phyloP scores from a whole-genome alignment of 768 basidiomycete genomes.

The Mycena venus region DNA sequence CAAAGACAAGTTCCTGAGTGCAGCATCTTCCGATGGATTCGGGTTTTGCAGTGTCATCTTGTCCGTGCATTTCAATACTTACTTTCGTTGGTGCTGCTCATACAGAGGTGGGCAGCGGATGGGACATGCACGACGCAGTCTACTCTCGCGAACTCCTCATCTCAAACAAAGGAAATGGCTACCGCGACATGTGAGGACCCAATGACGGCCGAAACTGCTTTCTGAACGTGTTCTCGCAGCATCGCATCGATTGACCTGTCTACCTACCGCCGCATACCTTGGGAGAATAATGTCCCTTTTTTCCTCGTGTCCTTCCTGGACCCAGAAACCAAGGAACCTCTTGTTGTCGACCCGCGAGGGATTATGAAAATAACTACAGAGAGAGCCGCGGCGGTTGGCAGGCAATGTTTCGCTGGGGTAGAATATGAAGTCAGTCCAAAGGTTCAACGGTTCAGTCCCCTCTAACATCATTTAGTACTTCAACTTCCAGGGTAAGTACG shows the following conservation, averaged over 20 bases:
- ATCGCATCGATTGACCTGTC: slow-evolving; percentile 89
- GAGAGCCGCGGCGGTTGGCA: slow-evolving; percentile 60
- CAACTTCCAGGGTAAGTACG: slow-evolving; percentile 82
- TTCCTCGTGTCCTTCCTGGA: slow-evolving; percentile 94
- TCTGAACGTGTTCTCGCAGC: too few relatives aligned
- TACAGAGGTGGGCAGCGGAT: slow-evolving; percentile 68
- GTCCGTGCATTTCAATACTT: slow-evolving; percentile 57
- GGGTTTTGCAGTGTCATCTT: slow-evolving; percentile 96
- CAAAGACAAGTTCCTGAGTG: slow-evolving; percentile 90
- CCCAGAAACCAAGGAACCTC: slow-evolving; percentile 83
- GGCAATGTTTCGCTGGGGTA: slow-evolving; percentile 84
- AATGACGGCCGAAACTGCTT: too few relatives aligned
- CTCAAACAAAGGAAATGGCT: slow-evolving; percentile 93
- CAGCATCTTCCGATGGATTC: slow-evolving; percentile 85
- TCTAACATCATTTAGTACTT: slow-evolving; percentile 70
- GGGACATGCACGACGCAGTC: slow-evolving; percentile 92
- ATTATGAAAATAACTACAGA: slow-evolving; percentile 73
- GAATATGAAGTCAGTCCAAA: slow-evolving; percentile 86
- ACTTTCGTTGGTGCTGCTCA: neutral
- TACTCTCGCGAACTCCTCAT: slow-evolving; percentile 91
- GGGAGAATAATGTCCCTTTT: slow-evolving; percentile 93
- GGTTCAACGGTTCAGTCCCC: neutral
- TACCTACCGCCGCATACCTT: slow-evolving; percentile 90
- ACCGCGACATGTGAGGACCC: slow-evolving; percentile 93
- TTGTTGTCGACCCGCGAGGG: slow-evolving; percentile 91